Conservation (phyloP, 2,329 filamentous ascomycete species). For the Raffaelea arxii region DNA sequence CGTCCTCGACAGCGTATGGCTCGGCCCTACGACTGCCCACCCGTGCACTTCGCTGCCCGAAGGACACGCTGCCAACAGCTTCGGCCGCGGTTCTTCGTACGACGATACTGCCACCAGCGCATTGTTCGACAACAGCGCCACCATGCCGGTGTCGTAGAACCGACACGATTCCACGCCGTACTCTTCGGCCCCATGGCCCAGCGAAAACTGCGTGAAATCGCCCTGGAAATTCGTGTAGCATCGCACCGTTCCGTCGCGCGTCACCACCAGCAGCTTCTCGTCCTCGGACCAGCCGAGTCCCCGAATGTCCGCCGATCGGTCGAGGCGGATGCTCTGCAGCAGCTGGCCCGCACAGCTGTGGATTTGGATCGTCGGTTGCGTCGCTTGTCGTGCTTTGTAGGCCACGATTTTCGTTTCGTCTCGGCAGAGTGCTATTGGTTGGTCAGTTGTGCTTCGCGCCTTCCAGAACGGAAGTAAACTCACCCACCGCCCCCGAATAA, state of each 20-base stretch:
- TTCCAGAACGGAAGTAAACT: slow-evolving; percentile 14
- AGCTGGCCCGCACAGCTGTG: slow-evolving; percentile 89
- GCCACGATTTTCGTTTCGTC: slow-evolving; percentile 78
- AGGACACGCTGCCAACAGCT: slow-evolving; percentile 65
- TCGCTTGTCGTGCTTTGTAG: slow-evolving; percentile 60
- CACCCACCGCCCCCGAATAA: slow-evolving; percentile 89
- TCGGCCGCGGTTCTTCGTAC: slow-evolving; percentile 85
- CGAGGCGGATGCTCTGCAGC: slow-evolving; percentile 81
- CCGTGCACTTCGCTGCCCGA: slow-evolving; percentile 73
- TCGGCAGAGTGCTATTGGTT: slow-evolving; percentile 63
- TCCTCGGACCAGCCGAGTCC: slow-evolving; percentile 95
- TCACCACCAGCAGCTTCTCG: slow-evolving; percentile 81
- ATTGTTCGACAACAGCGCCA: slow-evolving; percentile 84
- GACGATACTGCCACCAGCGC: slow-evolving; percentile 75
- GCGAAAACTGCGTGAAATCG: slow-evolving; percentile 88
- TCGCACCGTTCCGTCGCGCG: slow-evolving; percentile 79
- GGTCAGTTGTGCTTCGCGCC: not conserved
- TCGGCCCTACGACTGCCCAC: slow-evolving; percentile 83
- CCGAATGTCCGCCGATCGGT: slow-evolving; percentile 68
- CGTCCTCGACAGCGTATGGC: slow-evolving; percentile 79
- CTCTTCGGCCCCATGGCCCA: slow-evolving; percentile 84
- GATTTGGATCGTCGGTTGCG: slow-evolving; percentile 82
- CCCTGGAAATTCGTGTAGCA: slow-evolving; percentile 88
- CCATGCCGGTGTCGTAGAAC: slow-evolving; percentile 90
- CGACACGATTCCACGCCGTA: slow-evolving; percentile 79